These are phyloP conservation scores for Colletotrichum siamense DNA, from an alignment of 2,329 filamentous ascomycete genomes.

Conservation along the genomic window DNA sequence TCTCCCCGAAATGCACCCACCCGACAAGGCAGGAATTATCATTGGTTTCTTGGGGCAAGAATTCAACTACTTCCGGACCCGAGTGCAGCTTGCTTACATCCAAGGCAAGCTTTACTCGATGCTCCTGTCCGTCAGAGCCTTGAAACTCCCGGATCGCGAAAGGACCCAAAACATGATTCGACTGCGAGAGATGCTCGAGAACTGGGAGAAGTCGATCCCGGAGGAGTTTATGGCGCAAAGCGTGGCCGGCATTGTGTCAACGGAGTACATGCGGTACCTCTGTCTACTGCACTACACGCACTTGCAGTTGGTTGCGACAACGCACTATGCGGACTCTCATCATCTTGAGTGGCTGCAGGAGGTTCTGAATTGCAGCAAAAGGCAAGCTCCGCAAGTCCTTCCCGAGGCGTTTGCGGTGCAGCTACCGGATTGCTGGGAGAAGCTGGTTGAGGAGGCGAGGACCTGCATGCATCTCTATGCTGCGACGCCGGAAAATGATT, in stretches of 20 bases:
- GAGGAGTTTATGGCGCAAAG: neutral
- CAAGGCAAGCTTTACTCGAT: conserved; percentile 18
- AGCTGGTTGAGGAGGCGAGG: neutral
- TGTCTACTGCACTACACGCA: conserved; percentile 12
- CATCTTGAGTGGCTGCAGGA: conserved; percentile 10
- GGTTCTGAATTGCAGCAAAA: neutral
- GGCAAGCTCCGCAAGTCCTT: neutral
- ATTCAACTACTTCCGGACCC: conserved; percentile 15
- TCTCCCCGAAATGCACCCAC: neutral
- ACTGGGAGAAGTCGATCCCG: conserved; percentile 4
- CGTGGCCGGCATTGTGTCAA: neutral
- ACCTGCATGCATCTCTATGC: conserved; percentile 14
- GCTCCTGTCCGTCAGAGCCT: conserved; percentile 1
- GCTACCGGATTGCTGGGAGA: conserved; percentile 6
- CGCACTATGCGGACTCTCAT: conserved; percentile 9
- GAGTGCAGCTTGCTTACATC: conserved; percentile 14
- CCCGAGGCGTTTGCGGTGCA: neutral
- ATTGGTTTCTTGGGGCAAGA: neutral
- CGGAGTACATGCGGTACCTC: neutral
- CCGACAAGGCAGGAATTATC: conserved; percentile 3
- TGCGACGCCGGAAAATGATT: neutral
- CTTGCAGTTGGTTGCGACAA: neutral
- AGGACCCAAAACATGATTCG: neutral
- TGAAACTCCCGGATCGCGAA: neutral
- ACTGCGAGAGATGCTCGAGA: conserved; percentile 2